Percentiles rank a stretch among this genome's conserved stretches.
Conservation (phyloP, 2,329 filamentous ascomycete species). For the Gaeumannomyces sp. region DNA sequence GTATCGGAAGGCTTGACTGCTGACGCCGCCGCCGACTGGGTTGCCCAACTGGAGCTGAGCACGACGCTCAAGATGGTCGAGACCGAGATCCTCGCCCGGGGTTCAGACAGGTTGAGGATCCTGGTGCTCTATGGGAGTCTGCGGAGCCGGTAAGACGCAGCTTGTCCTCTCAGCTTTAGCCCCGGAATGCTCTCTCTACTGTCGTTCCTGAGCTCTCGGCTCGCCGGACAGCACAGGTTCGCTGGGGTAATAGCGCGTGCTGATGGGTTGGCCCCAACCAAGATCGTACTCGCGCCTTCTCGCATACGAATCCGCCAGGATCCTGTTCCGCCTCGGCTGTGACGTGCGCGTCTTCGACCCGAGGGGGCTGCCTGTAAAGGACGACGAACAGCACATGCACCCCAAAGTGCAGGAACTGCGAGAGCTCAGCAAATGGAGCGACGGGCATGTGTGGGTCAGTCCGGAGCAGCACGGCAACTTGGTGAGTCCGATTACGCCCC, state of each 20-base stretch:
- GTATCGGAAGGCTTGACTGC: too few relatives aligned
- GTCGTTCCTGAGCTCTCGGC: too few relatives aligned
- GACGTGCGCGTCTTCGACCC: constrained; percentile 61
- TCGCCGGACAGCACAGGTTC: too few relatives aligned
- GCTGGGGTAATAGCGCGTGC: too few relatives aligned
- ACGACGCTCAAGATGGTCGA: constrained; percentile 47
- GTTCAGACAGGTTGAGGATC: constrained; percentile 39
- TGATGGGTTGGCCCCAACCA: too few relatives aligned
- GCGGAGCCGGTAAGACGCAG: constrained; percentile 25
- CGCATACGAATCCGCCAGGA: constrained; percentile 52
- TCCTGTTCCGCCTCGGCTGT: constrained; percentile 58
- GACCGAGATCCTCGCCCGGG: constrained; percentile 30
- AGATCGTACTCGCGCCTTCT: constrained; percentile 56
- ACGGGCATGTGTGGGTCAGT: constrained; percentile 60
- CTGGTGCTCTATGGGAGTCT: constrained; percentile 58
- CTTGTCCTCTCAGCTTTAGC: too few relatives aligned
- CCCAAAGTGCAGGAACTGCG: constrained; percentile 58
- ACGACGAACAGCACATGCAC: constrained; percentile 51
- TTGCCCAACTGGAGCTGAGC: too few relatives aligned
- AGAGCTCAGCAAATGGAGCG: constrained; percentile 55
- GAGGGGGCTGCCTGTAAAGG: constrained; percentile 53
- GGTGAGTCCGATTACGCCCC: constrained; percentile 29
- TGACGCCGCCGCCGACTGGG: too few relatives aligned
- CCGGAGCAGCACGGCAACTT: constrained; percentile 63
- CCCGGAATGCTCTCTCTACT: too few relatives aligned